Percentiles rank a stretch among this genome's conserved stretches.
Conservation (phyloP, 257 asterid genomes). For the Osmanthus fragrans region DNA sequence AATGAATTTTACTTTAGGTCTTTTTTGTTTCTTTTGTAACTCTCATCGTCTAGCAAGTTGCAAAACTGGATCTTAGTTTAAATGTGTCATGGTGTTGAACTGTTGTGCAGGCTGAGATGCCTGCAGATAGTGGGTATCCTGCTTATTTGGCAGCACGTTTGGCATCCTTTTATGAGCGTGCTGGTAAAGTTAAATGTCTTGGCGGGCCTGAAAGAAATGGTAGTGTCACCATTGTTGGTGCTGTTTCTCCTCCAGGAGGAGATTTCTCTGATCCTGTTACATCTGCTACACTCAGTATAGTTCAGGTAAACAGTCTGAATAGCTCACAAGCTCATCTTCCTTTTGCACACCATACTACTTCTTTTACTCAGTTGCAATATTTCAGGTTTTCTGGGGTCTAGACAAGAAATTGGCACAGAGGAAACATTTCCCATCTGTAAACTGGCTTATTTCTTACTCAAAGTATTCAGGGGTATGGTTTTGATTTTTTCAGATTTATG, state of each 20-base stretch:
- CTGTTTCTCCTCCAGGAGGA: conserved; percentile 99
- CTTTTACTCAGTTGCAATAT: conserved; percentile 25
- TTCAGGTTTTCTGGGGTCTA: conserved; percentile 98
- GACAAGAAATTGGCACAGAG: conserved; percentile 98
- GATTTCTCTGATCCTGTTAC: conserved; percentile 99
- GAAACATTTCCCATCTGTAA: conserved; percentile 97
- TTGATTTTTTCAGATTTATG: neutral
- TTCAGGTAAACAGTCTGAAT: conserved; percentile 56
- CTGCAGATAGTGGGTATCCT: conserved; percentile 99
- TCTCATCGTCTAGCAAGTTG: neutral
- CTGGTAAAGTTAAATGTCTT: conserved; percentile 97
- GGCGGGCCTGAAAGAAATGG: conserved; percentile 99
- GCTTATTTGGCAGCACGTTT: conserved; percentile 98
- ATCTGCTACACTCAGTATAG: conserved; percentile 98
- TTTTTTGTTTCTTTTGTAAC: neutral
- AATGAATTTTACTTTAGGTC: neutral
- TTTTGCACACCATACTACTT: conserved; percentile 8
- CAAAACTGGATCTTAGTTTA: neutral
- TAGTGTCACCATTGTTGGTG: conserved; percentile 98
- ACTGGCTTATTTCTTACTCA: conserved; percentile 98
- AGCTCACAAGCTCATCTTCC: conserved; percentile 19
- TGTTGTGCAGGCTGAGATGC: conserved; percentile 87
- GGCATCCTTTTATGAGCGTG: conserved; percentile 99
- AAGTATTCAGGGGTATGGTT: conserved; percentile 85
- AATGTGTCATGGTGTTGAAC: neutral